Conservation (phyloP, 345 rosid genomes). For the Isatis tinctoria region DNA sequence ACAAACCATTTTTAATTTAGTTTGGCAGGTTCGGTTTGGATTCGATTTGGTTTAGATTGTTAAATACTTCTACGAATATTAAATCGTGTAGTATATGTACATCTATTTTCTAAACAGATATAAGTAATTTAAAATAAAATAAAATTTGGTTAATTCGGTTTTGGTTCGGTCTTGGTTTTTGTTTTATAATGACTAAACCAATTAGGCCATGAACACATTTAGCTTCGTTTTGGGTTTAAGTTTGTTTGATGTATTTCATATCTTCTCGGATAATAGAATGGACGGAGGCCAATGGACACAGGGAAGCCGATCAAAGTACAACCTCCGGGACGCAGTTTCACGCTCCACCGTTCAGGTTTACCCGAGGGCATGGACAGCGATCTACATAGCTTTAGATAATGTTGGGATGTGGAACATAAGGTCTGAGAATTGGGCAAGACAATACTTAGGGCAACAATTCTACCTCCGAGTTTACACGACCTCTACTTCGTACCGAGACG, state of each 20-base stretch:
- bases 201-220: background rate
- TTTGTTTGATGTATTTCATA: slow-evolving; percentile 7
- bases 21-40: background rate
- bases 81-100: background rate
- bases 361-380: slow-evolving; percentile 85
- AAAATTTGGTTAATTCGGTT: background rate
- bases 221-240: background rate
- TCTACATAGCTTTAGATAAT: slow-evolving; percentile 82
- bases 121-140: no score
- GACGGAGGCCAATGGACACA: slow-evolving; percentile 94
- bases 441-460: slow-evolving; percentile 85
- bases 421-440: slow-evolving; percentile 87
- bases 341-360: slow-evolving; percentile 84
- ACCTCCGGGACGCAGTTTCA: slow-evolving; percentile 71
- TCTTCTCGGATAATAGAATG: slow-evolving; percentile 47
- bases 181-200: background rate
- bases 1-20: background rate
- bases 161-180: background rate
- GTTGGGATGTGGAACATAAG: slow-evolving; percentile 99
- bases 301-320: slow-evolving; percentile 63
- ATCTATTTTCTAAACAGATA: background rate
- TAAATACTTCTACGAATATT: background rate
- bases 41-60: background rate
- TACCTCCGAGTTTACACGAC: slow-evolving; percentile 76
- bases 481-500: slow-evolving; percentile 71